Base-by-base conservation (phyloP, 116 monocot genomes). In the Iris pallida region DNA sequence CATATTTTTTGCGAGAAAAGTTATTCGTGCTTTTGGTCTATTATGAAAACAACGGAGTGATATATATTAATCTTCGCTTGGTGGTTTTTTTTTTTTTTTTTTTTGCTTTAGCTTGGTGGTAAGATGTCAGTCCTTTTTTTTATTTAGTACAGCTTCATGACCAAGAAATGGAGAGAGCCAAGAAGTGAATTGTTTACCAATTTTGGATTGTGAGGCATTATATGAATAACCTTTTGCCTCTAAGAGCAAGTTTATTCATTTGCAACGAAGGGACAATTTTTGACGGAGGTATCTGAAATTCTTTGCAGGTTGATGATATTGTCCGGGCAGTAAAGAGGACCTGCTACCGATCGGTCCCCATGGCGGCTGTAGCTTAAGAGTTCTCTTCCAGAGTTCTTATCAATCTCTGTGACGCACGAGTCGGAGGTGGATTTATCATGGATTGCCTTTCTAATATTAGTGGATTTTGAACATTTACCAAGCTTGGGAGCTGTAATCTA, bases 321-420 rank as follows among this genome's bases (percentile, higher is more conserved):
- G 73, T 78, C 42, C 72, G 78, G 8, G 78, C 78, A 55, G 78
- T 67, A 16, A 78, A 78, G 61, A 67, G 78, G 47, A 63, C 78
- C 7, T 72, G 78, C 73, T 73, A 78, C 62, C 58, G 78, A 19
- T 54, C 72, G n/a, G 72, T 78, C 2, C 78, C 78, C 5, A 48
- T 57, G 42, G 59, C 75, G 16, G 57, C 60, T 53, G 71, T 18
- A 67, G 66, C 58, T 60, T 75, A 47, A 20, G 7, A 20, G 3
- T 42, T 17, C 40, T 42, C 53, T 9, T 16, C 7, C 45, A 1
- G 5, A 59, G 61, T 10, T 17, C 63, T 63, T 13, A 13, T 9
- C 5, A 43, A 17, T 47, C 46, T 45, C 18, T 63, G 46, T 63
- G 45, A 45, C 46, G n/a, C 1, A 47, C 16, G 0, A 4, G 13